Evolutionary conservation across 192 early-diverging fungal species (phyloP).

Genomic region (Backusella mclennaniae): DNA sequence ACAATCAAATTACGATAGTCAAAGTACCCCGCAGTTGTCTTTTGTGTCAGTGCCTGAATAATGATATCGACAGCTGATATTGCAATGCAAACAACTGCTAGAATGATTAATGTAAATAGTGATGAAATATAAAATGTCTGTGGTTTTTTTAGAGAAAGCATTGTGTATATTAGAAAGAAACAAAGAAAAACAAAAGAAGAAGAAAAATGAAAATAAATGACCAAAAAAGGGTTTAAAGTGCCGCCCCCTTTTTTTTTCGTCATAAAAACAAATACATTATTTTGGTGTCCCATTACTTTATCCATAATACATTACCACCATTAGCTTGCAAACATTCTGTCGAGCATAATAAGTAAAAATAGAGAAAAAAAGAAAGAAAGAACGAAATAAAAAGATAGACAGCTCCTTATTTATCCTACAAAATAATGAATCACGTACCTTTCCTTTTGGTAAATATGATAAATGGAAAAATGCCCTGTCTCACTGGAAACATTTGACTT

Average conservation of each 20-base stretch:
- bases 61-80: constrained; percentile 35
- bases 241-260: not conserved
- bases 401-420: too few species aligned
- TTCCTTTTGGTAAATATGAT: too few species aligned
- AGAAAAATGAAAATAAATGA: not conserved
- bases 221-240: not conserved
- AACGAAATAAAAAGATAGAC: too few species aligned
- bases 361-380: too few species aligned
- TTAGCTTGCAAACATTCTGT: too few species aligned
- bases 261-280: too few species aligned
- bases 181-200: not conserved
- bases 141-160: not conserved
- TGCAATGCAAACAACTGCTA: constrained; percentile 40
- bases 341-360: too few species aligned
- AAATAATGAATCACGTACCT: too few species aligned
- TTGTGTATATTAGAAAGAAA: not conserved
- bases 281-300: too few species aligned
- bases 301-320: too few species aligned
- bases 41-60: constrained; percentile 43
- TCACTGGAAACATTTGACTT: too few species aligned
- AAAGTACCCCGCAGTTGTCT: constrained; percentile 21
- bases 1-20: constrained; percentile 50
- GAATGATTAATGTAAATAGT: constrained; percentile 27
- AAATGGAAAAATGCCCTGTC: too few species aligned
- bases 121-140: constrained; percentile 26